Conservation (phyloP, 2,329 filamentous ascomycete genomes). For the Epichloe elymi region DNA sequence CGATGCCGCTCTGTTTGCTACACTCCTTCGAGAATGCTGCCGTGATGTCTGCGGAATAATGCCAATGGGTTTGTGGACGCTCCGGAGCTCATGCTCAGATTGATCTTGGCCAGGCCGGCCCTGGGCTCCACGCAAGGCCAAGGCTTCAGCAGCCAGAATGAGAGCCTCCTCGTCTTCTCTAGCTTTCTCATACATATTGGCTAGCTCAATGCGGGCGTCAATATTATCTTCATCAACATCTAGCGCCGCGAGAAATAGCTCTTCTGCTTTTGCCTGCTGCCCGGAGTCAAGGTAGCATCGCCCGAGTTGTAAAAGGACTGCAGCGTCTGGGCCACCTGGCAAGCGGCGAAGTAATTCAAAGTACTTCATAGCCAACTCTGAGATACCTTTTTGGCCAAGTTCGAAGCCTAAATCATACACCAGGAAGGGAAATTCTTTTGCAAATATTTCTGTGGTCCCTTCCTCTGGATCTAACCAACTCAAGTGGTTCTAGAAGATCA, state of each 20-base stretch:
- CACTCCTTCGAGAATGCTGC: neutral
- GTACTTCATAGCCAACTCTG: slow-evolving; percentile 35
- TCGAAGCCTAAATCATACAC: slow-evolving; percentile 52
- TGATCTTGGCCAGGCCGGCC: slow-evolving; percentile 10
- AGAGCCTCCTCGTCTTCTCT: slow-evolving; percentile 65
- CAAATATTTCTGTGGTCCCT: slow-evolving; percentile 25
- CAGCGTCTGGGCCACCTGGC: slow-evolving; percentile 36
- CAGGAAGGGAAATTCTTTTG: slow-evolving; percentile 64
- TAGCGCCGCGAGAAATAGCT: slow-evolving; percentile 62
- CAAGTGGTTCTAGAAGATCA: slow-evolving; percentile 43
- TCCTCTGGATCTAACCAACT: slow-evolving; percentile 56
- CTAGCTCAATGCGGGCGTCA: slow-evolving; percentile 65
- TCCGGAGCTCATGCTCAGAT: neutral
- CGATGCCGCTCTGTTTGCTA: neutral
- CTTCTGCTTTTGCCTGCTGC: slow-evolving; percentile 56
- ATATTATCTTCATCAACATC: slow-evolving; percentile 59
- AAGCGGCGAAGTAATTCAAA: slow-evolving; percentile 40
- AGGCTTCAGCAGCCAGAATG: slow-evolving; percentile 61
- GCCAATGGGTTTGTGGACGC: neutral
- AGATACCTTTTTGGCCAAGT: slow-evolving; percentile 20
- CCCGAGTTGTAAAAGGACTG: slow-evolving; percentile 42
- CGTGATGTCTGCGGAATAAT: neutral
- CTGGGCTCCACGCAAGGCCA: slow-evolving; percentile 44
- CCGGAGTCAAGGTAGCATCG: slow-evolving; percentile 55
- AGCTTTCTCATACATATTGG: slow-evolving; percentile 69